These are phyloP conservation scores for Microcera coccophila DNA, from an alignment of 2,329 filamentous ascomycete species.

Conservation along the genomic window DNA sequence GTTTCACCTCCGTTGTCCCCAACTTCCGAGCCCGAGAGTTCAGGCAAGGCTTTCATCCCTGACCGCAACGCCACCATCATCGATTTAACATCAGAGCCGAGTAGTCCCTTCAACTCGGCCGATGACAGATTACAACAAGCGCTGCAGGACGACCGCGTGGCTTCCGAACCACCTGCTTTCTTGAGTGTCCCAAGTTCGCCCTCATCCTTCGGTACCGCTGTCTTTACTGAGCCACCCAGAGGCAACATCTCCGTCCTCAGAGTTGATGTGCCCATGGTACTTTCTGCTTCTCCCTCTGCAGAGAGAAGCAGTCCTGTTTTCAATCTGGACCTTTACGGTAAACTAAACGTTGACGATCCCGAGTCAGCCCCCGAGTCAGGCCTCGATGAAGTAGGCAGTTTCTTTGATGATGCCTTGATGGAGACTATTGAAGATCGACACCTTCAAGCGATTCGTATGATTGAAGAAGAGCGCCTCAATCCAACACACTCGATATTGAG, in stretches of 20 bases:
- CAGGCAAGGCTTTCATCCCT: conserved; percentile 21
- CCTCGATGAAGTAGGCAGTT: background rate
- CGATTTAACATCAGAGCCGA: conserved; percentile 30
- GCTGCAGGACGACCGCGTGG: conserved; percentile 10
- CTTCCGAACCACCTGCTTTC: conserved; percentile 16
- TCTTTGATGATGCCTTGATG: conserved; percentile 26
- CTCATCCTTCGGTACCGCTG: conserved; percentile 2
- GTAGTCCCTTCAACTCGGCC: conserved; percentile 16
- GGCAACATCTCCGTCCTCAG: conserved; percentile 8
- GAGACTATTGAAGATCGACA: conserved; percentile 17
- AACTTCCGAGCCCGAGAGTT: conserved; percentile 13
- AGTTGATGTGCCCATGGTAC: conserved; percentile 23
- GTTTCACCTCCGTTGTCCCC: conserved; percentile 30
- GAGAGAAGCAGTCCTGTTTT: background rate
- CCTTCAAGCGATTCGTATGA: conserved; percentile 4
- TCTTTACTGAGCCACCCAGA: background rate
- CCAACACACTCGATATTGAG: conserved; percentile 23
- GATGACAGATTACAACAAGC: conserved; percentile 9
- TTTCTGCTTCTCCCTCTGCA: conserved; percentile 11
- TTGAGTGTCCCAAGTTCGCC: conserved; percentile 14
- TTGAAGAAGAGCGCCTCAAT: conserved; percentile 30
- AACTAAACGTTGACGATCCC: background rate
- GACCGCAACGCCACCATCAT: conserved; percentile 15
- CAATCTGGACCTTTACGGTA: background rate
- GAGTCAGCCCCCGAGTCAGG: background rate